Evolutionary conservation across 192 early-diverging fungal species (phyloP).

Genomic region (Nowakowskiella sp.): DNA sequence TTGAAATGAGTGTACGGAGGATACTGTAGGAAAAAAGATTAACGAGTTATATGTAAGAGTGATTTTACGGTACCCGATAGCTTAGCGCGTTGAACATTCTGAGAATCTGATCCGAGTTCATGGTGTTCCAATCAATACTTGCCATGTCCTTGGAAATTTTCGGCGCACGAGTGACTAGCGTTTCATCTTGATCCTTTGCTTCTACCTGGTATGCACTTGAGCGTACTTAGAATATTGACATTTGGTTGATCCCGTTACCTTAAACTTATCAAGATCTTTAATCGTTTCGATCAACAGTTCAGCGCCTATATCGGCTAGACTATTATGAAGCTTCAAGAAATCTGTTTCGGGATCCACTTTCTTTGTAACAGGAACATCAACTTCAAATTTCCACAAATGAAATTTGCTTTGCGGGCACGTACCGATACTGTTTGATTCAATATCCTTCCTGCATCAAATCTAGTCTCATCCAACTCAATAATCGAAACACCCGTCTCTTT

Average conservation of each 20-base stretch:
- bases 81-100: conserved; percentile 65
- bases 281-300: conserved; percentile 54
- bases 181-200: conserved; percentile 55
- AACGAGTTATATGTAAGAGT: conserved; percentile 1
- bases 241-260: conserved; percentile 25
- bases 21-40: background rate
- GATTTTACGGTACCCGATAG: conserved; percentile 47
- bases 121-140: conserved; percentile 48
- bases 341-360: conserved; percentile 11
- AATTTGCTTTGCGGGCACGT: conserved; percentile 6
- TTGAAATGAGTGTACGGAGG: conserved; percentile 18
- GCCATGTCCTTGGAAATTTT: conserved; percentile 56
- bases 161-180: conserved; percentile 56
- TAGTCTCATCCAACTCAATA: conserved; percentile 67
- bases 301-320: conserved; percentile 50
- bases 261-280: conserved; percentile 45
- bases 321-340: conserved; percentile 21
- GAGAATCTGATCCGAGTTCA: conserved; percentile 55
- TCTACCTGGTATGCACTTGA: conserved; percentile 27
- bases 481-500: conserved; percentile 71
- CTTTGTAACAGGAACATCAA: conserved; percentile 11
- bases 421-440: conserved; percentile 60
- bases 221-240: conserved; percentile 12
- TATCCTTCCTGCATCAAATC: conserved; percentile 82
- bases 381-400: conserved; percentile 1